Evolutionary conservation across 73 alveolate genomes (phyloP).

Genomic region (Symbiodinium pilosum): DNA sequence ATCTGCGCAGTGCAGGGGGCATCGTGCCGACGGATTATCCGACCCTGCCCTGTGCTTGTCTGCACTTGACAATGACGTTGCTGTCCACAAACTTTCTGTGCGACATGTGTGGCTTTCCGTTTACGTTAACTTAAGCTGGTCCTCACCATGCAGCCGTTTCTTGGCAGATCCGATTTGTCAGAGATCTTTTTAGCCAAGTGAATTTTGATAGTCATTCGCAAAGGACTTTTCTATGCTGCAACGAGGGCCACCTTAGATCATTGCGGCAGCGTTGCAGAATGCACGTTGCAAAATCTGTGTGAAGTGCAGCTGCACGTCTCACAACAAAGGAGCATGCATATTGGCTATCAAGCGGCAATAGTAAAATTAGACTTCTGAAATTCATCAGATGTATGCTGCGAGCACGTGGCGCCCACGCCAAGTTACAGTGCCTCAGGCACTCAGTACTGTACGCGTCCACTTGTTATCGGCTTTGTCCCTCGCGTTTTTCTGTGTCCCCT

Average conservation of each 20-base stretch:
- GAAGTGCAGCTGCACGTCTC: background rate
- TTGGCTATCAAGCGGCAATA: background rate
- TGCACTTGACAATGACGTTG: background rate
- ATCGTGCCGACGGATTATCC: background rate
- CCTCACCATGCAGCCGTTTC: background rate
- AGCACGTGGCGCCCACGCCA: background rate
- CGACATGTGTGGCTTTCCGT: background rate
- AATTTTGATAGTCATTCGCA: too few species aligned
- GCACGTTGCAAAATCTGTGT: background rate
- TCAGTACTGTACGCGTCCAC: slow-evolving; percentile 5
- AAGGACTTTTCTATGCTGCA: background rate
- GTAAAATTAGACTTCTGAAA: background rate
- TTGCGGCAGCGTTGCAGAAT: slow-evolving; percentile 22
- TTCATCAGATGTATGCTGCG: background rate
- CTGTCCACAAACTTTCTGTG: slow-evolving; percentile 11
- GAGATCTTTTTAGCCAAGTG: too few species aligned
- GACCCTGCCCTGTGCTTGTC: background rate
- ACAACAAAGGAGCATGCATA: background rate
- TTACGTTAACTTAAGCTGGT: slow-evolving; percentile 70
- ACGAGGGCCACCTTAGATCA: background rate
- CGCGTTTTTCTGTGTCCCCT: slow-evolving; percentile 16
- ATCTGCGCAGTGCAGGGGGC: background rate
- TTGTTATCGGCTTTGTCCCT: slow-evolving; percentile 18
- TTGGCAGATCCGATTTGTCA: background rate
- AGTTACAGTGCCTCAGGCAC: slow-evolving; percentile 13